Evolutionary conservation across 2,329 filamentous ascomycete species (phyloP).

Genomic region (Pestalotiopsis sp.): DNA sequence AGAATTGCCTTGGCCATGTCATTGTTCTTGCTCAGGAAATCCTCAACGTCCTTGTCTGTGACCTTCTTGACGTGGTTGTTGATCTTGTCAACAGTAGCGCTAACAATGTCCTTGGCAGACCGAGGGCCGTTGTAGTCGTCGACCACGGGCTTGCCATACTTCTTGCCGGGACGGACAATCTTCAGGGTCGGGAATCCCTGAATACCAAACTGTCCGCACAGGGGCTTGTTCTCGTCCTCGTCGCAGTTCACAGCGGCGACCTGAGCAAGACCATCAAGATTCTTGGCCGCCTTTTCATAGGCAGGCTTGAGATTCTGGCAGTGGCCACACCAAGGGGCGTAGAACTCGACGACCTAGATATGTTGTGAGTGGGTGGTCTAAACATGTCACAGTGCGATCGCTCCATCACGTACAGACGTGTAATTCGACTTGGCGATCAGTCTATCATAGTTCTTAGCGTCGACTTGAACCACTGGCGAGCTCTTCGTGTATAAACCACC

Average conservation of each 20-base stretch:
- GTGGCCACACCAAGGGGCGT: constrained; percentile 97
- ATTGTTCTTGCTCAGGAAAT: constrained; percentile 70
- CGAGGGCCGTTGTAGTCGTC: constrained; percentile 90
- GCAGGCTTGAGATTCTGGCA: constrained; percentile 95
- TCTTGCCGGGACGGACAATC: constrained; percentile 85
- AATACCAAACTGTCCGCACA: constrained; percentile 85
- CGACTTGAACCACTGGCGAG: constrained; percentile 84
- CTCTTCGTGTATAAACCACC: constrained; percentile 78
- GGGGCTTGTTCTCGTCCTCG: constrained; percentile 85
- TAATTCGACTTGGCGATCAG: constrained; percentile 89
- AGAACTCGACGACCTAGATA: constrained; percentile 75
- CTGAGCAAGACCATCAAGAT: constrained; percentile 87
- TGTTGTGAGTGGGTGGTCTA: constrained; percentile 9
- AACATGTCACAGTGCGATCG: neutral
- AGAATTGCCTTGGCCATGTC: constrained; percentile 82
- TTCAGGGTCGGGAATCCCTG: constrained; percentile 96
- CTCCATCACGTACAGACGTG: constrained; percentile 70
- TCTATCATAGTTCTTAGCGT: constrained; percentile 76
- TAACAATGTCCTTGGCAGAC: constrained; percentile 83
- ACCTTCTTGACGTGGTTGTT: constrained; percentile 87
- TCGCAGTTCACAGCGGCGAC: constrained; percentile 96
- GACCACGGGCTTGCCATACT: constrained; percentile 72
- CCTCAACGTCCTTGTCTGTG: constrained; percentile 76
- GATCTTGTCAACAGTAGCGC: constrained; percentile 83
- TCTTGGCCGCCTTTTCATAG: constrained; percentile 91